A percentile compares a stretch with the other conserved stretches of the same genome.
These are phyloP conservation scores for Dothistroma septosporum DNA, from an alignment of 2,329 filamentous ascomycete species.

Conservation along the genomic window DNA sequence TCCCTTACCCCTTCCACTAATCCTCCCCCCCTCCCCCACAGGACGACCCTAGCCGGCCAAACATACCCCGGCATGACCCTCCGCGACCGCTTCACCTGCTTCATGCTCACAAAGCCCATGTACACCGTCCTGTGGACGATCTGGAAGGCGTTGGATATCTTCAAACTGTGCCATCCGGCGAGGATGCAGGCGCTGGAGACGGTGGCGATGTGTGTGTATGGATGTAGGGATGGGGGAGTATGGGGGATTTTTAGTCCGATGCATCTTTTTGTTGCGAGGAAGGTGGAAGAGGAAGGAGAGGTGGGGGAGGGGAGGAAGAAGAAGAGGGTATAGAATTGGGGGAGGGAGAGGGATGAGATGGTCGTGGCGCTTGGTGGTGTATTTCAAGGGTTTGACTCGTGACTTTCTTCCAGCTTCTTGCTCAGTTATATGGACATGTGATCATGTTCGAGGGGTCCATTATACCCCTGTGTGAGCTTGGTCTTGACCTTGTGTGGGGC, in stretches of 20 bases:
- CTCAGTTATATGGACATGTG: too few species aligned
- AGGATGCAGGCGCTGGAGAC: slow-evolving; percentile 3
- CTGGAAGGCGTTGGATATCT: neutral
- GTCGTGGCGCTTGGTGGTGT: too few species aligned
- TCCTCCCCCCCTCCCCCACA: neutral
- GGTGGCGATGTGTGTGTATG: neutral
- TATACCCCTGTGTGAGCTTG: too few species aligned
- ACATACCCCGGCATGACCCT: neutral
- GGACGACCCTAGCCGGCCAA: neutral
- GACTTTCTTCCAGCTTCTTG: too few species aligned
- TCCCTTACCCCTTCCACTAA: neutral
- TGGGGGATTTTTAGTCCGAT: slow-evolving; percentile 2
- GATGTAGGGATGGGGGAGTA: neutral
- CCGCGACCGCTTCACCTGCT: neutral
- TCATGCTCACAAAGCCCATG: neutral
- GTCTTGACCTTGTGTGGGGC: too few species aligned
- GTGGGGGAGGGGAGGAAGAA: neutral
- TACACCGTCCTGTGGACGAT: neutral
- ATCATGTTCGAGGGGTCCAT: too few species aligned
- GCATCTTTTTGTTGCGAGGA: neutral
- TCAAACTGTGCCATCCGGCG: neutral
- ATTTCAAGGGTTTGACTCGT: too few species aligned
- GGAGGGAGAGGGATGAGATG: too few species aligned
- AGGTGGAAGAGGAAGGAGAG: neutral
- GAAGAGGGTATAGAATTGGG: neutral